Base-by-base conservation (phyloP, 73 alveolate genomes). In the Diophrys sp. region DNA sequence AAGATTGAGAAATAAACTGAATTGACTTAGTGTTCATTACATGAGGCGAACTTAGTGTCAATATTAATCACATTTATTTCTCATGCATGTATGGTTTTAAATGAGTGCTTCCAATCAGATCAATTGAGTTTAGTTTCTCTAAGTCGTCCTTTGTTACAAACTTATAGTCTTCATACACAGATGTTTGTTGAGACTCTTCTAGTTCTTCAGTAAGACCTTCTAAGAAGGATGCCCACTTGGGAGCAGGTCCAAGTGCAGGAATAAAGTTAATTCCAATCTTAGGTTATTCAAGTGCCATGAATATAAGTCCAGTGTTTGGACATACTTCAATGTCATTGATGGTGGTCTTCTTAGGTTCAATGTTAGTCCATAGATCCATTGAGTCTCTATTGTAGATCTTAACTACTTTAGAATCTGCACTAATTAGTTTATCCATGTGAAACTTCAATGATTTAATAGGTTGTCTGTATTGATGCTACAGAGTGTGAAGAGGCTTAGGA, bases 51-150 rank as follows among this genome's bases (percentile, higher is more conserved):
- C n/a, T n/a, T n/a, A n/a, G n/a, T n/a, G n/a, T n/a, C n/a, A n/a
- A n/a, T n/a, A n/a, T n/a, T n/a, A n/a, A n/a, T n/a, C n/a, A n/a
- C n/a, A n/a, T n/a, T n/a, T n/a, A n/a, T n/a, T n/a, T n/a, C n/a
- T n/a, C 99, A 83, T 97, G 99, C 99, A 97, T 95, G 91, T 95
- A 96, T n/a, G 99, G 98, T 77, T 88, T 96, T 73, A 96, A 80
- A 90, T 86, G 80, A 68, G 92, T 89, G 32, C 99, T 97, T 70
- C 99, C 97, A 0, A 95, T 78, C 56, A 90, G 72, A 80, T 89
- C 82, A 62, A 88, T 71, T 34, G 89, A 89, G 54, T 86, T 86
- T 31, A 86, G 73, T 54, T 97, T 89, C 71, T 94, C 96, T 23
- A 97, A 89, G 67, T 97, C 99, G 74, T 90, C 94, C 71, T 78